Evolutionary conservation across 306 rosid genomes (phyloP).

Genomic region (Rubus parviflorus): DNA sequence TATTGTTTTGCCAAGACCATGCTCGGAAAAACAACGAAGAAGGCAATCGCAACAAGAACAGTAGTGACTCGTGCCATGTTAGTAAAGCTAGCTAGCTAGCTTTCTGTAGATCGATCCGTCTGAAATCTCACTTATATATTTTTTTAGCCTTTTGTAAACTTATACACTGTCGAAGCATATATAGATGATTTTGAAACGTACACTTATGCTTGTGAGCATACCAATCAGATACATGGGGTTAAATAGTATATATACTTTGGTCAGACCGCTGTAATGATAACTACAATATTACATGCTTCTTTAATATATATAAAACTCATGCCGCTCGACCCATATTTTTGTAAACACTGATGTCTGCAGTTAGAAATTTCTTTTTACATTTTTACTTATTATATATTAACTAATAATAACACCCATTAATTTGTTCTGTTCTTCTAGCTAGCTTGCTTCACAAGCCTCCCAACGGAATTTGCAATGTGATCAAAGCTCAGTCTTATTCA

Average conservation of each 20-base stretch:
- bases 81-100: neutral
- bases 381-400: too few species aligned
- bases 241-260: neutral
- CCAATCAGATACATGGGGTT: neutral
- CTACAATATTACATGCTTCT: neutral
- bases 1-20: slow-evolving; percentile 2
- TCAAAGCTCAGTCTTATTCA: too few species aligned
- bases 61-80: neutral
- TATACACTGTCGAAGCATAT: neutral
- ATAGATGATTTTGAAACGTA: too few species aligned
- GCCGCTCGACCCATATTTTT: neutral
- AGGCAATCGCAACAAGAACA: neutral
- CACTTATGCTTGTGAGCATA: neutral
- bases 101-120: neutral
- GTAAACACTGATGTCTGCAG: too few species aligned
- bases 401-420: too few species aligned
- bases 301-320: neutral
- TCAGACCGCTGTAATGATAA: neutral
- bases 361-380: too few species aligned
- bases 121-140: neutral
- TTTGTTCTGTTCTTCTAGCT: too few species aligned
- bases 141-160: neutral
- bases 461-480: too few species aligned
- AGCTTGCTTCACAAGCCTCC: too few species aligned
- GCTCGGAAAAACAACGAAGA: slow-evolving; percentile 2